Evolutionary conservation across 495 filamentous ascomycete species (phyloP), one percentile per base, ranked within the genome.

Genomic region (Chaetomium cochliodes): DNA sequence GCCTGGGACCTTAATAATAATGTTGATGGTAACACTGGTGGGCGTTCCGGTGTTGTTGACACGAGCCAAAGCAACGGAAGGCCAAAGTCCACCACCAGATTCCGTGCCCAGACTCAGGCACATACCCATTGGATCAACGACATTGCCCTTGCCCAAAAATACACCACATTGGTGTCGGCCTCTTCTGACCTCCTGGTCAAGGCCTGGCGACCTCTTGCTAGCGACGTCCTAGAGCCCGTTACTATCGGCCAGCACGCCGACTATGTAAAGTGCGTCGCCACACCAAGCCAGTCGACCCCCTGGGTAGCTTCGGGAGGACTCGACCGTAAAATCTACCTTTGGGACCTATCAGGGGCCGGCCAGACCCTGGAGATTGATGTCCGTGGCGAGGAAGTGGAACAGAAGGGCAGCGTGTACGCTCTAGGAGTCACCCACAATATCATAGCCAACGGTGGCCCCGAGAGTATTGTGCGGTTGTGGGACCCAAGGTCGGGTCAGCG

Each of bases 111-210:
- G 76, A 90, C 93, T n/a, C 92, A 97, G 71, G 96, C 94, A 15
- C 94, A 98, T 74, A 98, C 93, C 30, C 93, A 98, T 76, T 98
- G 94, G 94, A 90, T 98, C 74, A 98, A 98, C 73, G 93, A 98
- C 70, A 91, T 98, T 64, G 86, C 88, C n/a, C 85, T 98, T 60
- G 88, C 90, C 30, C 84, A 92, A 69, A 86, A 88, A 56, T 91
- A 96, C 73, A 84, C 87, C 20, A 92, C 92, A 8, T 80, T 98
- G 13, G 90, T 97, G 9, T 96, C 96, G 13, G 93, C 92, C 23
- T 98, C 94, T 5, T 97, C 96, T 15, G 94, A 98, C 76, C 88
- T 96, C 37, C 93, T 91, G 12, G 93, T 98, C 55, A 92, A 96
- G 76, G 81, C 96, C 73, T 98, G 94, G 94, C 86, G 93, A 65